Evolutionary conservation across 306 rosid genomes (phyloP).

Genomic region (Cucurbita pepo): DNA sequence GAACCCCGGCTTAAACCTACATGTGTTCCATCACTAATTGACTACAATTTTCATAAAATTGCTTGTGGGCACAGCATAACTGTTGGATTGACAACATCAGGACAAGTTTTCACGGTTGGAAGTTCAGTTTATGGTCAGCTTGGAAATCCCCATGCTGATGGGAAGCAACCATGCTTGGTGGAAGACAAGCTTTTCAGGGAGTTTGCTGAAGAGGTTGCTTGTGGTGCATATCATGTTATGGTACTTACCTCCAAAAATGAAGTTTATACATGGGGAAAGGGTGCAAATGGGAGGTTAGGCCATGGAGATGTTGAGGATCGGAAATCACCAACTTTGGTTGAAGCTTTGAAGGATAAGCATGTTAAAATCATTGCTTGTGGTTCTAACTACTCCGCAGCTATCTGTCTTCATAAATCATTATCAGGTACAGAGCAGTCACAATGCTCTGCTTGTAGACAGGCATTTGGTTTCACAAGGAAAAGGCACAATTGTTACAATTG

Average conservation of each 20-base stretch:
- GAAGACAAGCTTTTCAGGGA: conserved; percentile 65
- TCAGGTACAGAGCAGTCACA: conserved; percentile 86
- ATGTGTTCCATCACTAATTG: conserved; percentile 71
- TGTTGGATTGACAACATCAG: conserved; percentile 68
- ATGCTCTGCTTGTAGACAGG: conserved; percentile 83
- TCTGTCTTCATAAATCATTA: conserved; percentile 88
- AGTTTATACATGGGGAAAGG: conserved; percentile 98
- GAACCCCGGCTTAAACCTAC: conserved; percentile 88
- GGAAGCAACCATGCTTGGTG: conserved; percentile 59
- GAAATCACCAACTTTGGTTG: conserved; percentile 66
- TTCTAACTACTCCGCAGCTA: conserved; percentile 72
- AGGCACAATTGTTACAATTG: conserved; percentile 95
- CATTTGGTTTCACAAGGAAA: conserved; percentile 87
- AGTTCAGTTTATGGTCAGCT: conserved; percentile 91
- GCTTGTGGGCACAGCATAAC: conserved; percentile 94
- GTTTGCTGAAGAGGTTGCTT: conserved; percentile 87
- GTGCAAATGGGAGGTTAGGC: conserved; percentile 94
- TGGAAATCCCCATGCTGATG: conserved; percentile 70
- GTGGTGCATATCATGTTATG: conserved; percentile 93
- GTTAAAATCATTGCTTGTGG: conserved; percentile 85
- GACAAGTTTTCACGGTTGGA: conserved; percentile 88
- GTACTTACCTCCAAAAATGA: conserved; percentile 85
- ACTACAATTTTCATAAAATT: conserved; percentile 74
- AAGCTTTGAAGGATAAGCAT: conserved; percentile 77
- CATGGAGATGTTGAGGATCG: conserved; percentile 76